phyloP scores from a whole-genome alignment of 2,329 filamentous ascomycete genomes.

The Talaromyces verruculosus region DNA sequence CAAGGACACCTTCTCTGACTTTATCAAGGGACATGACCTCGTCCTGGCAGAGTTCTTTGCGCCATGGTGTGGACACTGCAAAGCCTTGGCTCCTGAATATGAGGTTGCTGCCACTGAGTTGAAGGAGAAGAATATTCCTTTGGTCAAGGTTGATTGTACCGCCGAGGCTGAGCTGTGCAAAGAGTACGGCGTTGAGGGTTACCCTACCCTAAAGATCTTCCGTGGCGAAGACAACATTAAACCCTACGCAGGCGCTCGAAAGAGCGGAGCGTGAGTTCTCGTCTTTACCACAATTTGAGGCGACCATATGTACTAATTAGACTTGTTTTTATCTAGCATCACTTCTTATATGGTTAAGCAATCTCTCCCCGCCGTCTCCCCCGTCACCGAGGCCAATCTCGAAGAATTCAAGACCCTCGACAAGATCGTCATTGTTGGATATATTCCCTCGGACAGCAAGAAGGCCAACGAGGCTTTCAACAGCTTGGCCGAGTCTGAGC shows the following conservation, averaged over 20 bases:
- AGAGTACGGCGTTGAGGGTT: constrained; percentile 87
- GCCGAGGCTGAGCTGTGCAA: constrained; percentile 90
- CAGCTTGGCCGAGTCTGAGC: constrained; percentile 68
- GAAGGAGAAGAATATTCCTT: constrained; percentile 50
- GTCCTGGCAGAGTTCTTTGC: constrained; percentile 97
- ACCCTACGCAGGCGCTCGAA: constrained; percentile 85
- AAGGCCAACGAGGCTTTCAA: constrained; percentile 81
- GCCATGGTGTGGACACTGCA: constrained; percentile 98
- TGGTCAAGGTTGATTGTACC: constrained; percentile 74
- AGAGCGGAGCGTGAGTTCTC: constrained; percentile 65
- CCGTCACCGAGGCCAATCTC: constrained; percentile 75
- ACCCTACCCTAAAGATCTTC: constrained; percentile 99
- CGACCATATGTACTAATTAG: not conserved
- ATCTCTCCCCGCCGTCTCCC: constrained; percentile 85
- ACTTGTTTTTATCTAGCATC: constrained; percentile 49
- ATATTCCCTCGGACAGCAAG: constrained; percentile 78
- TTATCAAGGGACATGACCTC: constrained; percentile 80
- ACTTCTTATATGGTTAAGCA: constrained; percentile 97
- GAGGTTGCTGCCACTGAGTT: constrained; percentile 51
- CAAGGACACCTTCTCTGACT: constrained; percentile 81
- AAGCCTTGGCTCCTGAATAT: constrained; percentile 72
- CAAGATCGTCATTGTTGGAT: constrained; percentile 92
- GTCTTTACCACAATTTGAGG: not conserved
- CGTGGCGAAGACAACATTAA: constrained; percentile 77
- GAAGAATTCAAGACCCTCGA: constrained; percentile 98